Conservation (phyloP, 2,329 filamentous ascomycete genomes). For the Pseudogymnoascus sp. region DNA sequence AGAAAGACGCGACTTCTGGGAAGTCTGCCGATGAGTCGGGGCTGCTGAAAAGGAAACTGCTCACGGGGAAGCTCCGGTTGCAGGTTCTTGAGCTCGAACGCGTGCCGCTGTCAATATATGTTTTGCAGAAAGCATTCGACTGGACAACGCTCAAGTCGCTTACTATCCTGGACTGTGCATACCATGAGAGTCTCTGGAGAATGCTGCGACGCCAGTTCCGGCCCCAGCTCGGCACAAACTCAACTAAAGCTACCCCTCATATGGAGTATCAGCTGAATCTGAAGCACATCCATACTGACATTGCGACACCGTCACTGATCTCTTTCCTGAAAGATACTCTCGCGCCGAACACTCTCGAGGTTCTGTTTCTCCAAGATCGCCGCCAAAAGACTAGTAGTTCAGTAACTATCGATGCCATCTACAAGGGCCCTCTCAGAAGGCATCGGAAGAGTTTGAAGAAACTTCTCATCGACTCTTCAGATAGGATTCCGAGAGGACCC, state of each 20-base stretch:
- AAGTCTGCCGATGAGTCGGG: background rate
- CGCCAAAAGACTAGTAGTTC: slow-evolving; percentile 40
- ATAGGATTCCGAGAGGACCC: slow-evolving; percentile 36
- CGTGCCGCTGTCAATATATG: slow-evolving; percentile 61
- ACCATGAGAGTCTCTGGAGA: slow-evolving; percentile 69
- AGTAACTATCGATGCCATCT: slow-evolving; percentile 63
- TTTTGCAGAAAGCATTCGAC: slow-evolving; percentile 63
- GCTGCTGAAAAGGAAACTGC: slow-evolving; percentile 29
- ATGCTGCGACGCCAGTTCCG: slow-evolving; percentile 55
- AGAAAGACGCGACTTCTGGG: background rate
- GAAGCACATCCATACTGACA: slow-evolving; percentile 68
- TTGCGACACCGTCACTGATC: slow-evolving; percentile 59
- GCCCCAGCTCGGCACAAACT: slow-evolving; percentile 29
- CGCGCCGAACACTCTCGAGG: slow-evolving; percentile 70
- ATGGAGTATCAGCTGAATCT: slow-evolving; percentile 56
- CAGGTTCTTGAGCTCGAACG: slow-evolving; percentile 68
- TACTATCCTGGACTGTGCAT: slow-evolving; percentile 64
- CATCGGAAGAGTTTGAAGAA: slow-evolving; percentile 65
- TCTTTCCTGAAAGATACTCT: slow-evolving; percentile 69
- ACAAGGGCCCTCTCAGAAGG: slow-evolving; percentile 59
- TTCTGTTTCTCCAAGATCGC: slow-evolving; percentile 65
- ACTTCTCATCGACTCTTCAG: slow-evolving; percentile 64
- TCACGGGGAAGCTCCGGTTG: slow-evolving; percentile 54
- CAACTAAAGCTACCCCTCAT: slow-evolving; percentile 15
- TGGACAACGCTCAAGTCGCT: slow-evolving; percentile 64